Evolutionary conservation across 148 eudicot genomes (phyloP).

Genomic region (Camellia lanceoleosa): DNA sequence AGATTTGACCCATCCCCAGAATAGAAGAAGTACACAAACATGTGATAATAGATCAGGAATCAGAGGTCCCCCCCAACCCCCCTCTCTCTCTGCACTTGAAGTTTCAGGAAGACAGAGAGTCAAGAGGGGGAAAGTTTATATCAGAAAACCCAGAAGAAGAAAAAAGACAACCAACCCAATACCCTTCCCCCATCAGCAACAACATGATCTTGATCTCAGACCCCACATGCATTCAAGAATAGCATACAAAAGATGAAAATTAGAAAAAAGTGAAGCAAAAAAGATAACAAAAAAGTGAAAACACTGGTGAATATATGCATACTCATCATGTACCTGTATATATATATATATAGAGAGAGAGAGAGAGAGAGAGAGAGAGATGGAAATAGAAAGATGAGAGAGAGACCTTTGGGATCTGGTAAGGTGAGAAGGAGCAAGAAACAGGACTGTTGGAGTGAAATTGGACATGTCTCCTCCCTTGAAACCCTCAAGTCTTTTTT

Average conservation of each 20-base stretch:
- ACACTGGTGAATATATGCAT: no score
- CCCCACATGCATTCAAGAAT: slow-evolving; percentile 32
- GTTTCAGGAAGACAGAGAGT: not conserved
- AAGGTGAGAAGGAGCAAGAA: slow-evolving; percentile 46
- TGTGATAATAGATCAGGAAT: not conserved
- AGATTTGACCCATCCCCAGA: not conserved
- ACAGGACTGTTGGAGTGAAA: slow-evolving; percentile 54
- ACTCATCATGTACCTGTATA: not conserved
- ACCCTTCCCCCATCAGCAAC: not conserved
- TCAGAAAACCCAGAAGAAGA: not conserved
- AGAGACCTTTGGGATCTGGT: slow-evolving; percentile 41
- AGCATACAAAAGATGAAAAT: not conserved
- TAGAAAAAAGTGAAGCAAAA: not conserved
- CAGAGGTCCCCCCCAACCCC: not conserved
- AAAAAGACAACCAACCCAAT: not conserved
- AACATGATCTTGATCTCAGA: slow-evolving; percentile 28
- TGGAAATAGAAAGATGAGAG: slow-evolving; percentile 11
- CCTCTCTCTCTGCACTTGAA: not conserved
- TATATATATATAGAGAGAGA: not conserved
- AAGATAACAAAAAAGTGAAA: not conserved
- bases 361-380: not conserved
- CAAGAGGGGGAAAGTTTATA: not conserved
- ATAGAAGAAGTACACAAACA: not conserved
- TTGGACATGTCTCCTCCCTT: slow-evolving; percentile 59
- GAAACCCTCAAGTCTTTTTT: slow-evolving; percentile 32